Evolutionary conservation across 495 filamentous ascomycete genomes (phyloP).

Genomic region (Chaetomium cochliodes): DNA sequence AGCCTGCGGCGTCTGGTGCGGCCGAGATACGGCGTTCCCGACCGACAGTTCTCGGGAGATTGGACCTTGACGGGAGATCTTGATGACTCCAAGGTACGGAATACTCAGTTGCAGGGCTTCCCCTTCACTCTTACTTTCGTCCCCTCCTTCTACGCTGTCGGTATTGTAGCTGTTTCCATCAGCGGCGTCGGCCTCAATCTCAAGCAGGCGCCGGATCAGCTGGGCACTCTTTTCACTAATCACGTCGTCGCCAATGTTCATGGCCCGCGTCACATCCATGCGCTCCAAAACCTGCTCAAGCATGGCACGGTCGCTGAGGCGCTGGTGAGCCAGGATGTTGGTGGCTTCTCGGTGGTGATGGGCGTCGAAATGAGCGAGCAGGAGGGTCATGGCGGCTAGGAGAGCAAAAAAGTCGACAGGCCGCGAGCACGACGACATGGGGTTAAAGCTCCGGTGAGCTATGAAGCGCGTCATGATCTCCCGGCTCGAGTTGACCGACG

Average conservation of each 20-base stretch:
- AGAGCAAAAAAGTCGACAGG: constrained; percentile 40
- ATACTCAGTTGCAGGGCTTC: constrained; percentile 15
- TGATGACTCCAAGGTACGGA: constrained; percentile 28
- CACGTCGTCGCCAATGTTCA: constrained; percentile 34
- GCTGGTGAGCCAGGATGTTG: constrained; percentile 41
- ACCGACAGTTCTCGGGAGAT: neutral
- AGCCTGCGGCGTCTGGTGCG: neutral
- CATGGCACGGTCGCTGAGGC: constrained; percentile 44
- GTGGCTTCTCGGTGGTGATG: constrained; percentile 10
- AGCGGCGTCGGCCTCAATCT: constrained; percentile 38
- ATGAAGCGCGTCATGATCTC: constrained; percentile 3
- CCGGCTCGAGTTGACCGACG: constrained; percentile 6
- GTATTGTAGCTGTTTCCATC: constrained; percentile 22
- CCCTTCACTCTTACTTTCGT: neutral
- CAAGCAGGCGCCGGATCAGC: constrained; percentile 37
- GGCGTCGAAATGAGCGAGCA: constrained; percentile 26
- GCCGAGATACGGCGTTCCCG: neutral
- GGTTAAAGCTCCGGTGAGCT: constrained; percentile 2
- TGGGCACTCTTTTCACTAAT: constrained; percentile 37
- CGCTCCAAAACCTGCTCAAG: constrained; percentile 45
- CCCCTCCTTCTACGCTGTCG: neutral
- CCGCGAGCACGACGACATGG: constrained; percentile 11
- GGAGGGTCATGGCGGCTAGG: constrained; percentile 36
- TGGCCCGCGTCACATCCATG: constrained; percentile 36
- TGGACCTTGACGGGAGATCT: constrained; percentile 15